Conservation (phyloP, 2,329 filamentous ascomycete genomes). For the Purpureocillium takamizusanense region DNA sequence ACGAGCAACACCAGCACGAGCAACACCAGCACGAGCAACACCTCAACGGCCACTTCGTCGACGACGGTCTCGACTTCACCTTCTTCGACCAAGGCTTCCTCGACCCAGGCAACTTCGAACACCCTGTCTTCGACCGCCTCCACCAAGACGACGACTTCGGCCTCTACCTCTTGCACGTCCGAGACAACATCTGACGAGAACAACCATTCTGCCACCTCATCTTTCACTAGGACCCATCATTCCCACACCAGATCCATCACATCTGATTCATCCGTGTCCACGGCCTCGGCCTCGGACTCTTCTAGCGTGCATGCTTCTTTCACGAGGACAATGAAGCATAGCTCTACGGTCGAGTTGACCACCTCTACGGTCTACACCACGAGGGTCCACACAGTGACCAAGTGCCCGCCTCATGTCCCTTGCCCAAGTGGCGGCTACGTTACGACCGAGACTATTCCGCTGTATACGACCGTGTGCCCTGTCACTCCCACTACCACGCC, state of each 20-base stretch:
- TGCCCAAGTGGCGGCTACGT: too few species aligned
- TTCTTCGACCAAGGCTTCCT: constrained; percentile 3
- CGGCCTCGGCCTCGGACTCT: too few species aligned
- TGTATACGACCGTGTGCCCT: not conserved
- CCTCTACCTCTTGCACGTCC: constrained; percentile 3
- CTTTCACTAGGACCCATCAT: too few species aligned
- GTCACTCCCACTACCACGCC: not conserved
- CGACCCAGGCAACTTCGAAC: constrained; percentile 5
- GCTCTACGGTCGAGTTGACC: too few species aligned
- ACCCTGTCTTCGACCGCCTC: constrained; percentile 2
- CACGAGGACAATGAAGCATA: too few species aligned
- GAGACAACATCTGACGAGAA: too few species aligned
- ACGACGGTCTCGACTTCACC: not conserved
- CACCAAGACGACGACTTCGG: constrained; percentile 2
- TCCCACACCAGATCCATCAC: too few species aligned
- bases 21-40: constrained; percentile 3
- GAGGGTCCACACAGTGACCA: constrained; percentile 38
- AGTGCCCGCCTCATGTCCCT: constrained; percentile 42
- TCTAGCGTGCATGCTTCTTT: too few species aligned
- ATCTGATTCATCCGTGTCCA: too few species aligned
- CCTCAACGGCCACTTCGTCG: not conserved
- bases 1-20: too few species aligned
- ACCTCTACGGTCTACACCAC: constrained; percentile 21
- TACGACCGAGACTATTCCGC: not conserved
- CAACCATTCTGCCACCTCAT: not conserved